These are phyloP conservation scores for Chalciporus chontae DNA, from an alignment of 768 basidiomycete species.

Conservation along the genomic window DNA sequence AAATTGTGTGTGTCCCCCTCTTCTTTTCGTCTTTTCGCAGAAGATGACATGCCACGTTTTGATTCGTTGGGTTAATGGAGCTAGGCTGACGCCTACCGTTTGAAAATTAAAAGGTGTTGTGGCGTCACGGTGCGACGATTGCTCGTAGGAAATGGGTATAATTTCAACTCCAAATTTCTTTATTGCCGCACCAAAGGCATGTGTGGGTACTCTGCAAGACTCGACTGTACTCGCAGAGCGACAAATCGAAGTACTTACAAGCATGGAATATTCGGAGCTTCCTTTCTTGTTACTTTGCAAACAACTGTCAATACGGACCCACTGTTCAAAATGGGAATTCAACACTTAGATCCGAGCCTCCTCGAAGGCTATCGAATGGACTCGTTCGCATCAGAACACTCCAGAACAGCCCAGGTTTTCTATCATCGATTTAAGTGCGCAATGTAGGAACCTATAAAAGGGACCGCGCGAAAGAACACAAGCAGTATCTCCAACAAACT, in stretches of 20 bases:
- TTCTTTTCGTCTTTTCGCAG: neutral
- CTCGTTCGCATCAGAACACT: no score
- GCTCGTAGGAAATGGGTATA: neutral
- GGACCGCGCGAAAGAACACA: neutral
- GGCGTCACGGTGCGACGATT: constrained; percentile 79
- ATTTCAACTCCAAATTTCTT: no score
- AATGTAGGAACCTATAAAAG: neutral
- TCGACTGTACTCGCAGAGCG: no score
- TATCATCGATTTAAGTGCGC: no score
- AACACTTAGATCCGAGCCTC: neutral
- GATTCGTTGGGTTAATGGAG: neutral
- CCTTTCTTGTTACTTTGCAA: no score
- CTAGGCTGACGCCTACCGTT: neutral
- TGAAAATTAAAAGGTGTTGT: constrained; percentile 51
- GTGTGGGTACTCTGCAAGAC: no score
- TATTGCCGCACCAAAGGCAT: no score
- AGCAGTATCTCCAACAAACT: no score
- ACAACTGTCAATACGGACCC: constrained; percentile 50
- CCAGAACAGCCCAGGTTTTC: no score
- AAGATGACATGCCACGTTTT: neutral
- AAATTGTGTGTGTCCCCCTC: constrained; percentile 47
- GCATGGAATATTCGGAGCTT: no score
- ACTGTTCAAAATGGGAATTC: constrained; percentile 5
- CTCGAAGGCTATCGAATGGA: constrained; percentile 8
- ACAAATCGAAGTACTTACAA: no score